Evolutionary conservation across 1,284 basidiomycete genomes (phyloP).

Genomic region (Ceratobasidium sp.): DNA sequence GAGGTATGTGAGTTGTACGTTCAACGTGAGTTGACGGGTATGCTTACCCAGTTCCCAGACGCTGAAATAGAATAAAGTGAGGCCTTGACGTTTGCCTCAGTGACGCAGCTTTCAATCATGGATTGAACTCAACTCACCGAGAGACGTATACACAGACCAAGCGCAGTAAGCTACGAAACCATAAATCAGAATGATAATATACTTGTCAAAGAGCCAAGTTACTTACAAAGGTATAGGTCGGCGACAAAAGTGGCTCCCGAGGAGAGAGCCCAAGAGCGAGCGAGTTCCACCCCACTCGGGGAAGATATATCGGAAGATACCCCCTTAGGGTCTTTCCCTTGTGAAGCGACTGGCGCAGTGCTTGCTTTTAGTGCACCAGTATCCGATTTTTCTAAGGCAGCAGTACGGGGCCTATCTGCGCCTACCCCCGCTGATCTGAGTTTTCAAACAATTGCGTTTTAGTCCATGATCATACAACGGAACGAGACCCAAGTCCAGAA

Average conservation of each 20-base stretch:
- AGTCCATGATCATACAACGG: slow-evolving; percentile 13
- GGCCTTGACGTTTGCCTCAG: slow-evolving; percentile 53
- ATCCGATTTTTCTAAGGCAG: too few species aligned
- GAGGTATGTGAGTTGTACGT: slow-evolving; percentile 48
- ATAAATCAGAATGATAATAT: slow-evolving; percentile 48
- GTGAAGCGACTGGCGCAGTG: neutral
- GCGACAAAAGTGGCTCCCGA: slow-evolving; percentile 55
- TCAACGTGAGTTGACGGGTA: neutral
- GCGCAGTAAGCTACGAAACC: slow-evolving; percentile 79
- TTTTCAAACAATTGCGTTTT: slow-evolving; percentile 3
- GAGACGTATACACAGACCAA: slow-evolving; percentile 87
- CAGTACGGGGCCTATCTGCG: too few species aligned
- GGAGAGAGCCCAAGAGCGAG: slow-evolving; percentile 7
- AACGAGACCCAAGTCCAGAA: slow-evolving; percentile 3
- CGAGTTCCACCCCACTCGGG: neutral
- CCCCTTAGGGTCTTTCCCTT: neutral
- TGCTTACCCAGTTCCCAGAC: slow-evolving; percentile 82
- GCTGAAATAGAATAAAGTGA: slow-evolving; percentile 91
- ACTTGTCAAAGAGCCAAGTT: slow-evolving; percentile 48
- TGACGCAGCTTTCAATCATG: neutral
- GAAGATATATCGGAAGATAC: neutral
- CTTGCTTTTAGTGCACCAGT: neutral
- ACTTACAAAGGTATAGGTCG: slow-evolving; percentile 68
- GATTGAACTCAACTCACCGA: slow-evolving; percentile 57
- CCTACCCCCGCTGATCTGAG: slow-evolving; percentile 9